Evolutionary conservation across 164 flowering plant species (phyloP).

Genomic region (Berberis thunbergii): DNA sequence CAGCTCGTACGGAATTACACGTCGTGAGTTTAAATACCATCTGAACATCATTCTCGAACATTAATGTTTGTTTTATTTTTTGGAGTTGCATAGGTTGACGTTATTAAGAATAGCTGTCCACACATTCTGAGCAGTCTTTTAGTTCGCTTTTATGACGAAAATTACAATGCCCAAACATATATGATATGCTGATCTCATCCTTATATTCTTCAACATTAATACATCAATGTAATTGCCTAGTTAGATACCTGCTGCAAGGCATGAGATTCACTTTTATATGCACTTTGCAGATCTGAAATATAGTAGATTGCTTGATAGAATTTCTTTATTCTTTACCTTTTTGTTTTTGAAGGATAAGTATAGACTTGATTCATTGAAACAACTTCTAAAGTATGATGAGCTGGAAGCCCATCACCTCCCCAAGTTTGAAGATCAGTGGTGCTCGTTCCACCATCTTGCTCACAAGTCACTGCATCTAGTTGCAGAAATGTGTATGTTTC

Average conservation of each 20-base stretch:
- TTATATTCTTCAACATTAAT: too few relatives aligned
- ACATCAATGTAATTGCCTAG: background rate
- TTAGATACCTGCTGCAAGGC: background rate
- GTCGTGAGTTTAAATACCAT: too few relatives aligned
- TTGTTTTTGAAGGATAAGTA: conserved; percentile 65
- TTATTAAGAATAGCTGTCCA: too few relatives aligned
- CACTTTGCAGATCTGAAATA: background rate
- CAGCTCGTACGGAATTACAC: too few relatives aligned
- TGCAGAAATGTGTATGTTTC: conserved; percentile 61
- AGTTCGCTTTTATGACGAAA: too few relatives aligned
- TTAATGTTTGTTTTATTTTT: too few relatives aligned
- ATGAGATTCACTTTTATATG: background rate
- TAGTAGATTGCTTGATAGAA: background rate
- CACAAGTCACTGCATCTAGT: conserved; percentile 63
- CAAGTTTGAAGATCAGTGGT: conserved; percentile 84
- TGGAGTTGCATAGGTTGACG: too few relatives aligned
- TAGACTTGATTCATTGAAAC: conserved; percentile 51
- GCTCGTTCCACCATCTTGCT: conserved; percentile 70
- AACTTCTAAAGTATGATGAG: conserved; percentile 29
- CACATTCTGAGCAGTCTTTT: too few relatives aligned
- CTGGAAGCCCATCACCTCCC: conserved; percentile 21
- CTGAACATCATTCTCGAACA: too few relatives aligned
- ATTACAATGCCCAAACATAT: too few relatives aligned
- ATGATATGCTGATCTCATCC: too few relatives aligned
- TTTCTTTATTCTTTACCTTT: background rate